These are phyloP conservation scores for Didymella pomorum DNA, from an alignment of 2,329 filamentous ascomycete species.

Conservation along the genomic window DNA sequence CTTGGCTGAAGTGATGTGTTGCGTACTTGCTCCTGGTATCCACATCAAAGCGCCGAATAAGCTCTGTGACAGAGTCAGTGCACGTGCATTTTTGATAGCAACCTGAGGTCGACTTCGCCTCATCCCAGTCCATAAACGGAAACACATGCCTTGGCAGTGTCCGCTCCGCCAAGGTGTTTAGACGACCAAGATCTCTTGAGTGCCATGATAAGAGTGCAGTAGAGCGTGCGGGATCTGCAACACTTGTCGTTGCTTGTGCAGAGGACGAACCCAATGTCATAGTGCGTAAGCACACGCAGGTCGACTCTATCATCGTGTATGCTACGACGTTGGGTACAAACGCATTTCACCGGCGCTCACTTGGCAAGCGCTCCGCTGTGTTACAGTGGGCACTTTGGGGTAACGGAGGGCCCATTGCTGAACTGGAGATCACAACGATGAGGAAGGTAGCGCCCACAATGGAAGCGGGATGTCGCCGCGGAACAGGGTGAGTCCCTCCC, in stretches of 20 bases:
- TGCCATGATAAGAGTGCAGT: slow-evolving; percentile 15
- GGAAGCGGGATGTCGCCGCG: slow-evolving; percentile 15
- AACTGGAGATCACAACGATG: slow-evolving; percentile 1
- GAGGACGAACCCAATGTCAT: neutral
- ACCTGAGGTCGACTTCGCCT: slow-evolving; percentile 32
- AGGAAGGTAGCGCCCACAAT: neutral
- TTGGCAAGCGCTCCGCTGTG: slow-evolving; percentile 16
- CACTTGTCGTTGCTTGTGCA: slow-evolving; percentile 15
- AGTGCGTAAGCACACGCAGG: neutral
- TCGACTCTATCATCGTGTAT: neutral
- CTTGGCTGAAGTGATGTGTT: slow-evolving; percentile 46
- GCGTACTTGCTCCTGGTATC: slow-evolving; percentile 42
- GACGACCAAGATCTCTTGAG: slow-evolving; percentile 21
- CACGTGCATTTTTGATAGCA: slow-evolving; percentile 32
- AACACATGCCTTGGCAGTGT: slow-evolving; percentile 30
- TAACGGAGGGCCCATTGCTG: slow-evolving; percentile 1
- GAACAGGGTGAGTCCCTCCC: slow-evolving; percentile 23
- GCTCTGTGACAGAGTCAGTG: slow-evolving; percentile 31
- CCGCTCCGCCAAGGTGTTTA: slow-evolving; percentile 40
- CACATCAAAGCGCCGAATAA: slow-evolving; percentile 43
- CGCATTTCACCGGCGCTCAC: slow-evolving; percentile 12
- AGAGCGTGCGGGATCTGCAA: slow-evolving; percentile 16
- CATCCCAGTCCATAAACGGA: slow-evolving; percentile 27
- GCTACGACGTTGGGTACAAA: neutral
- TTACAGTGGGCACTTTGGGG: slow-evolving; percentile 10